These are phyloP conservation scores for Amphicarpaea edgeworthii DNA, from an alignment of 306 rosid species.

Conservation along the genomic window DNA sequence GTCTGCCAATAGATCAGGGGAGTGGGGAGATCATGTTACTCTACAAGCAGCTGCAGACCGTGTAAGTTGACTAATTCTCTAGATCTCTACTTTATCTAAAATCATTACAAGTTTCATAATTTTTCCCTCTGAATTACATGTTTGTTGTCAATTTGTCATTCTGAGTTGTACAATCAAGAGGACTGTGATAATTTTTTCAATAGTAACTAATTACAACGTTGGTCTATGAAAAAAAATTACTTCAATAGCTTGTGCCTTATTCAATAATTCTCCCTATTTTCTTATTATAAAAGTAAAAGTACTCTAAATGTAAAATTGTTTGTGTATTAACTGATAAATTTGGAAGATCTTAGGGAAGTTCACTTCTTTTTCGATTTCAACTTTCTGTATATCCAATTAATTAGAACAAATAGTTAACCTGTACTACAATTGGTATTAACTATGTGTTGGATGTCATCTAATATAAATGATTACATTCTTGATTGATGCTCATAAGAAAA, in stretches of 20 bases:
- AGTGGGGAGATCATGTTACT: conserved; percentile 99
- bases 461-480: neutral
- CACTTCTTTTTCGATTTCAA: conserved; percentile 10
- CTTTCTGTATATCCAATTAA: neutral
- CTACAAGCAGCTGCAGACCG: conserved; percentile 97
- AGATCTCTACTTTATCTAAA: conserved; percentile 18
- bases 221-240: no score
- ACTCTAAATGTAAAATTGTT: neutral
- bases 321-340: neutral
- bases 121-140: neutral
- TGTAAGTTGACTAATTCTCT: conserved; percentile 58
- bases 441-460: neutral
- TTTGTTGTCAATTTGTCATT: conserved; percentile 1
- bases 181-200: no score
- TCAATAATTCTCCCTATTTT: neutral
- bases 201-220: no score
- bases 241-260: neutral
- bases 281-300: conserved; percentile 1
- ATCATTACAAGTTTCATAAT: neutral
- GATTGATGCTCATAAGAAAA: conserved; percentile 8
- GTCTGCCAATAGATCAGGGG: conserved; percentile 78
- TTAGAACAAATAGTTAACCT: neutral
- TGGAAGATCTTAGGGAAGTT: neutral
- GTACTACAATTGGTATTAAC: neutral
- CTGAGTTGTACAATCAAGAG: conserved; percentile 3